These are phyloP conservation scores for Acer yangbiense DNA, from an alignment of 345 rosid species.

Conservation along the genomic window DNA sequence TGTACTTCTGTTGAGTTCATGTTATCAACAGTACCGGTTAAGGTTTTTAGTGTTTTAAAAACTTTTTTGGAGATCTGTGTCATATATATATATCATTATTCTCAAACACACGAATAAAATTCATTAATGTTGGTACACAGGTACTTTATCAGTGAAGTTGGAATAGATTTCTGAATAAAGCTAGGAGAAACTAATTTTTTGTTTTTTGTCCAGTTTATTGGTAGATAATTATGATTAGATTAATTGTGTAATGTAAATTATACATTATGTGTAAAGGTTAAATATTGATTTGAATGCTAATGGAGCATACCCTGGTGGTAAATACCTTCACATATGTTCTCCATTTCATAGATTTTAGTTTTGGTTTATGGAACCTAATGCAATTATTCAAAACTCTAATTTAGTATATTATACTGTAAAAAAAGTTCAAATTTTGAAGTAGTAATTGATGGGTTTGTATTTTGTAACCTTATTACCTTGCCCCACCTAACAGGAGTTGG, in stretches of 20 bases:
- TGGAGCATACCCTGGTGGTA: neutral
- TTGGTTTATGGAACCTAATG: neutral
- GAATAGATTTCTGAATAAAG: neutral
- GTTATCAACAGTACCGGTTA: neutral
- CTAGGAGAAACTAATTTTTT: neutral
- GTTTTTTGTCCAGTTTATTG: neutral
- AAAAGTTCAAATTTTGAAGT: neutral
- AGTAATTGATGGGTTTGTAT: neutral
- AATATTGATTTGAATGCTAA: too few species aligned
- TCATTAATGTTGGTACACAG: neutral
- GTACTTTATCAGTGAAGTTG: slow-evolving; percentile 1
- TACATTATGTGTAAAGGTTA: too few species aligned
- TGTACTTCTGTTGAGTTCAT: neutral
- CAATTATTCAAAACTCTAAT: neutral
- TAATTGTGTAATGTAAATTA: neutral
- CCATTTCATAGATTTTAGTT: neutral
- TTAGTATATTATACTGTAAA: too few species aligned
- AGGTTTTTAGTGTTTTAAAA: neutral
- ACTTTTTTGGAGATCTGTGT: neutral
- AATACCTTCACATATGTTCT: neutral
- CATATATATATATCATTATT: neutral
- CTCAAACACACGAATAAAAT: neutral
- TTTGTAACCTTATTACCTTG: neutral
- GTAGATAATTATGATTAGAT: neutral
- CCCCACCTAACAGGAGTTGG: neutral